These are phyloP conservation scores for Coprinopsis strossmayeri DNA, from an alignment of 768 basidiomycete species.

Conservation along the genomic window DNA sequence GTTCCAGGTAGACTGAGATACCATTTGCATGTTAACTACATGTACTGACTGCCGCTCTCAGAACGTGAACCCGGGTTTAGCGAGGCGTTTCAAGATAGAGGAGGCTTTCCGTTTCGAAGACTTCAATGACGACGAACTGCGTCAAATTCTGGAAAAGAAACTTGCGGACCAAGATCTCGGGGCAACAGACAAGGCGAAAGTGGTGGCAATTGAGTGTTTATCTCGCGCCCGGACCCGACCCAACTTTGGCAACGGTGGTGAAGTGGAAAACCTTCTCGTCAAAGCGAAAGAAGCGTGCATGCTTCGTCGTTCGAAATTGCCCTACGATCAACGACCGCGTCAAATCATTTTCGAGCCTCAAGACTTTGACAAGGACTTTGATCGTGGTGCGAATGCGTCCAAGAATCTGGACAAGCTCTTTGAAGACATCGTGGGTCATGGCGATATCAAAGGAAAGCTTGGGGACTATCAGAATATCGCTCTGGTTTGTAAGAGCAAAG, in stretches of 20 bases:
- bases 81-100: slow-evolving; percentile 63
- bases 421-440: slow-evolving; percentile 56
- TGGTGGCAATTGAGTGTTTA: slow-evolving; percentile 45
- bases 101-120: slow-evolving; percentile 66
- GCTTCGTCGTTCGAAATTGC: slow-evolving; percentile 24
- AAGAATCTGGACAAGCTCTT: slow-evolving; percentile 51
- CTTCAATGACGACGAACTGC: slow-evolving; percentile 48
- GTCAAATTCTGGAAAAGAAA: slow-evolving; percentile 47
- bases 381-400: slow-evolving; percentile 41
- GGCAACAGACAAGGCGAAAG: slow-evolving; percentile 52
- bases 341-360: slow-evolving; percentile 47
- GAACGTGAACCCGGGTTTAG: slow-evolving; percentile 67
- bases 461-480: slow-evolving; percentile 48
- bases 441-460: slow-evolving; percentile 44
- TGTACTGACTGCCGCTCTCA: slow-evolving; percentile 16
- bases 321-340: slow-evolving; percentile 18
- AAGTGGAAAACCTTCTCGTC: slow-evolving; percentile 54
- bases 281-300: slow-evolving; percentile 44
- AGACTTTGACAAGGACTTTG: slow-evolving; percentile 61
- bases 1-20: slow-evolving; percentile 68
- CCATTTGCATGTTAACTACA: neutral
- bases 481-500: slow-evolving; percentile 29
- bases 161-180: slow-evolving; percentile 49
- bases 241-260: slow-evolving; percentile 63
- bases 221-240: slow-evolving; percentile 38